A percentile compares a stretch with the other conserved stretches of the same genome.
Evolutionary conservation across 1,284 basidiomycete genomes (phyloP).

Genomic region (Pyrrhoderma lamaoense): DNA sequence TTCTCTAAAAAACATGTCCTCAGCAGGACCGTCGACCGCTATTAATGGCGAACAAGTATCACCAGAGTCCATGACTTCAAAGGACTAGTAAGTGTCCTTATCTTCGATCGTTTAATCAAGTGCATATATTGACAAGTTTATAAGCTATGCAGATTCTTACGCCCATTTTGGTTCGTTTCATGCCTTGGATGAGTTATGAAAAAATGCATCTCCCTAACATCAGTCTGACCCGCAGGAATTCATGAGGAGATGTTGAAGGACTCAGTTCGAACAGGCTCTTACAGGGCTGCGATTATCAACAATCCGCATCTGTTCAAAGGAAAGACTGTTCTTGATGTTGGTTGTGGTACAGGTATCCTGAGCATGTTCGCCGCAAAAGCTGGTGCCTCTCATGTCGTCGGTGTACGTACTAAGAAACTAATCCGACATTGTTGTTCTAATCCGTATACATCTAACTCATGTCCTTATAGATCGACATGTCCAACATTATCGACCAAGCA

Average conservation of each 20-base stretch:
- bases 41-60: conserved; percentile 20
- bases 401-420: conserved; percentile 43
- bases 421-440: conserved; percentile 9
- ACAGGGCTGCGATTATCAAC: conserved; percentile 92
- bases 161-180: conserved; percentile 78
- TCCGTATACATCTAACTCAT: conserved; percentile 1
- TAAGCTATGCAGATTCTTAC: conserved; percentile 87
- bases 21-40: conserved; percentile 14
- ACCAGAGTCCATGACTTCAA: conserved; percentile 56
- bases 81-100: conserved; percentile 62
- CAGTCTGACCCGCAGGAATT: conserved; percentile 52
- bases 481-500: conserved; percentile 99
- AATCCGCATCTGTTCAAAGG: conserved; percentile 95
- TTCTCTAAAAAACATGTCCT: conserved; percentile 6
- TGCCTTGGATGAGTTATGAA: conserved; percentile 3
- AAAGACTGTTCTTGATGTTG: conserved; percentile 95
- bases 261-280: conserved; percentile 89
- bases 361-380: conserved; percentile 99
- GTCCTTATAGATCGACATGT: conserved; percentile 89
- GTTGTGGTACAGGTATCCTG: conserved; percentile 97
- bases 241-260: conserved; percentile 99
- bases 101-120: conserved; percentile 25
- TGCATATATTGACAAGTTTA: conserved; percentile 18
- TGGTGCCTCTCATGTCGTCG: conserved; percentile 93
- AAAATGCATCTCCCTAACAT: conserved; percentile 9